Conservation (phyloP, 2,329 filamentous ascomycete species). For the Sporothrix brunneoviolacea region DNA sequence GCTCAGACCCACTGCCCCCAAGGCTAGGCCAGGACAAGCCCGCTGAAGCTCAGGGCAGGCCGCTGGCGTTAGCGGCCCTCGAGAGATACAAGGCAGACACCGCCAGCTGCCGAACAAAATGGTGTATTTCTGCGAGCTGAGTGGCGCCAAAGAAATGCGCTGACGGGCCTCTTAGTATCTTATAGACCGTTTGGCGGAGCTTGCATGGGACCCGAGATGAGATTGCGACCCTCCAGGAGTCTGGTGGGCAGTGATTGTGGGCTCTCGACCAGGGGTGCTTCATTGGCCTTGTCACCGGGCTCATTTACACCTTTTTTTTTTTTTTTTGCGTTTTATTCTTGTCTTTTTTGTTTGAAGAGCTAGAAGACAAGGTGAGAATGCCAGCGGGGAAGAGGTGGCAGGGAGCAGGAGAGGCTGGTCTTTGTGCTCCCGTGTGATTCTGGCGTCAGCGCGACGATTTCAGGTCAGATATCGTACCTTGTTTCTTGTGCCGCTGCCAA, state of each 20-base stretch:
- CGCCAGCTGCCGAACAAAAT: background rate
- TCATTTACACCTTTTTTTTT: no score
- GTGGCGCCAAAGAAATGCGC: background rate
- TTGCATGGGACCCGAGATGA: conserved; percentile 3
- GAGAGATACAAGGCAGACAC: conserved; percentile 6
- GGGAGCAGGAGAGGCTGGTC: no score
- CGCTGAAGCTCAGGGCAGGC: background rate
- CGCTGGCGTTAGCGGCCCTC: background rate
- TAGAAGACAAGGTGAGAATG: no score
- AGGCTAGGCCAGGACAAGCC: conserved; percentile 1
- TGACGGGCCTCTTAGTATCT: conserved; percentile 1
- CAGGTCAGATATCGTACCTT: no score
- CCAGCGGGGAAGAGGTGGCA: no score
- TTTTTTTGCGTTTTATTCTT: no score
- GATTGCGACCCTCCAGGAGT: conserved; percentile 9
- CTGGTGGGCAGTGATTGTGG: no score
- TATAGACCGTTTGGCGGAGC: conserved; percentile 3
- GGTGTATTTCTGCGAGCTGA: background rate
- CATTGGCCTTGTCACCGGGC: background rate
- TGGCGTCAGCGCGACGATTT: no score
- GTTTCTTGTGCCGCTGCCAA: no score
- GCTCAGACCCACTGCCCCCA: background rate
- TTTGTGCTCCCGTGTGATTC: no score
- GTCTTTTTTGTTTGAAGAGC: no score
- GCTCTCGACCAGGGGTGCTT: no score